Evolutionary conservation across 108 stramenopile species (phyloP), one percentile per base, ranked within the genome.

Genomic region (Cyclotella sp.): DNA sequence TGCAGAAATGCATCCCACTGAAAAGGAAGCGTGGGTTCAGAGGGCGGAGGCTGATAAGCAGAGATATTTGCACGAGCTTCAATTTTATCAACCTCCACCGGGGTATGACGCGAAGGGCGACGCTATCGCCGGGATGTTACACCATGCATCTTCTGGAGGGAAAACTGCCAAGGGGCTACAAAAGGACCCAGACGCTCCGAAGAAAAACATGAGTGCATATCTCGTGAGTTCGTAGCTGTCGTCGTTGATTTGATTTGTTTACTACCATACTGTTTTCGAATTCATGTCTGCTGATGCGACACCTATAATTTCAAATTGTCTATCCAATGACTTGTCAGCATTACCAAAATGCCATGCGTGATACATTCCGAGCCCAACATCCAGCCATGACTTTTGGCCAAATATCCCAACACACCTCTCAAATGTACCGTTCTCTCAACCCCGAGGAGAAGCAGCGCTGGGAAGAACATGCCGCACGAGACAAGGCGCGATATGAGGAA

Each of bases 41-140:
- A 77, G 84, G 27, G 94, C 94, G 3, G 90, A 92, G 66, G 88
- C 84, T 0, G 94, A 95, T 80, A 93, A 93, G 79, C 76, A 83
- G 53, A 86, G 94, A 21, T 95, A 93, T 71, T 82, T 92, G 39
- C 86, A 88, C 60, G 90, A 95, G 57, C 55, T 92, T 34, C 61
- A 70, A 18, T 73, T 62, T 3, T 93, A 95, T 69, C 74, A 78
- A 3, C 90, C 90, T 47, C 85, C 89, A 18, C 85, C 84, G 12
- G 93, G 93, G 12, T 94, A 88, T 77, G 93, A 94, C 85, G 67
- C 81, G 34, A 90, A 91, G 86, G 93, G 93, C n/a, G 90, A 92
- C 70, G 86, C 88, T 3, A 86, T 94, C 59, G 86, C 86, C 34
- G 59, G 79, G 28, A 29, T 59, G 9, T 19, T 58, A 7, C 60